Evolutionary conservation across 495 filamentous ascomycete species (phyloP), one percentile per base, ranked within the genome.

Genomic region (Geopyxis carbonaria): DNA sequence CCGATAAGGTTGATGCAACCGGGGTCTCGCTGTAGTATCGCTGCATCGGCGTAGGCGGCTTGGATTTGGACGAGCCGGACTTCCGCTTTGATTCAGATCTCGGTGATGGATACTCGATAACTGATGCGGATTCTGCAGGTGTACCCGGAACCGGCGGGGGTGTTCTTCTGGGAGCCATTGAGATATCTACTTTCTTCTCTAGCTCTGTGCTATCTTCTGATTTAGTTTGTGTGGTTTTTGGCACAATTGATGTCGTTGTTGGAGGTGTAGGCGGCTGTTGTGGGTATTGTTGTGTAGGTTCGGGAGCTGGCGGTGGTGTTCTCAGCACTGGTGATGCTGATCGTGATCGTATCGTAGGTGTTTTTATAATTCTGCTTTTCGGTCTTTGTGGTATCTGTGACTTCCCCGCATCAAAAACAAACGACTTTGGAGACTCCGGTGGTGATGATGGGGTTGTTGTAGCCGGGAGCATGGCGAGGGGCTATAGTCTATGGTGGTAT

Each of bases 1-100:
- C 22, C 7, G 37, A 29, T 22, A 37, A 22, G 8, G 16, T 37
- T 19, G 34, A 37, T 9, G 34, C 19, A 13, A 11, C 22, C 18
- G 37, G 22, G 18, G 37, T 40, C 31, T 40, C 37, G 9, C 23
- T 13, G 19, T 13, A 40, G 24, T 14, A 40, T n/a, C 22, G 24
- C 25, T 30, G 37, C 22, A 15, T 28, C 8, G 24, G 22, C 21
- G 16, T 19, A 11, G 14, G 9, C 20, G 15, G 34, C 20, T 9
- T 18, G 16, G 34, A 10, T 37, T 24, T 37, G 16, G 20, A 21
- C 19, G 19, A 11, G 15, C 11, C n/a, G 13, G 34, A 37, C 22
- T 19, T 22, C 34, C 34, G 34, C 34, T 16, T 37, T 19, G 25
- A 11, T 11, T 37, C 8, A 37, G 8, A 22, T 24, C n/a, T 2